Evolutionary conservation across 2,329 filamentous ascomycete species (phyloP), one percentile per base, ranked within the genome.

Genomic region (Escovopsis weberi): DNA sequence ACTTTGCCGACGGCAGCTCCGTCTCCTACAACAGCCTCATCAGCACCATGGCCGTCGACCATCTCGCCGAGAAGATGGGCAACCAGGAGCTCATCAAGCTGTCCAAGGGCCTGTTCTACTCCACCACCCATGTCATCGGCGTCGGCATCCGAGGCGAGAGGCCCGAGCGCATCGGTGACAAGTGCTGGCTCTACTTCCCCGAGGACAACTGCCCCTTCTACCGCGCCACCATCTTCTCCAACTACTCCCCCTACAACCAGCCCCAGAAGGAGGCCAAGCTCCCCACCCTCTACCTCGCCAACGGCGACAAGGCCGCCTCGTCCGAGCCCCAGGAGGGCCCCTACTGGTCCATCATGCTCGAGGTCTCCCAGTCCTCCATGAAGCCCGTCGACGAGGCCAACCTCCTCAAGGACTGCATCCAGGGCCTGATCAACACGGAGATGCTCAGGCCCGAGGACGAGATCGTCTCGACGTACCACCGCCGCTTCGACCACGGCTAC

Each of bases 281-380:
- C 44, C 78, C 87, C 34, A 96, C 91, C 19, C 68, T 86, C 53
- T 83, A 88, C 63, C 74, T 88, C 36, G 91, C 83, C 45, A 75
- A 95, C 56, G 91, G 91, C 62, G 83, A 79, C 65, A 85, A 86
- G 69, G 76, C 87, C 45, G 65, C 71, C 48, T 84, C 77, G 53
- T 72, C 70, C 40, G 79, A 84, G 57, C 67, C 85, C 47, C 75
- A 91, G 71, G 77, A 83, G 57, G 91, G 91, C 32, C 91, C 91
- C 36, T 98, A 98, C 79, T 98, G 91, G 91, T 96, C 89, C 50
- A 93, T 98, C 72, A 98, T 98, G 91, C 70, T 98, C 54, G 91
- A 98, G 68, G 83, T 98, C 47, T 96, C 91, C 30, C 85, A 98
- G 68, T 96, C 89, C 30, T 78, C 76, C 58, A 78, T 94, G 81